Conservation (phyloP, 345 rosid species). For the Crucihimalaya himalaica region DNA sequence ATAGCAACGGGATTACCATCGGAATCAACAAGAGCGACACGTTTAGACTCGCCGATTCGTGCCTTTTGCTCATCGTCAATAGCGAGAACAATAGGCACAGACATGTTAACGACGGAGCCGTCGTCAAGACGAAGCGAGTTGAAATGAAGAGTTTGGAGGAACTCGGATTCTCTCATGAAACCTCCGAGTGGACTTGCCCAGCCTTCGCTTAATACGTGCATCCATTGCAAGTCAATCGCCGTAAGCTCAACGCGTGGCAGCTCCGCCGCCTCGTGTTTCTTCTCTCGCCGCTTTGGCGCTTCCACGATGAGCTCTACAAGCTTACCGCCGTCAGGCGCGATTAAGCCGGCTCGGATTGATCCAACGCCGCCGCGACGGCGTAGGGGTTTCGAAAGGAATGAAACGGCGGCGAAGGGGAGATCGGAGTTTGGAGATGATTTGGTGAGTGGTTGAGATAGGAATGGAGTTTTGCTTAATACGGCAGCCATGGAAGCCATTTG, state of each 20-base stretch:
- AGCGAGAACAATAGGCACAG: slow-evolving; percentile 90
- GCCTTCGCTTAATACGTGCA: slow-evolving; percentile 97
- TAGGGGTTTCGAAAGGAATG: slow-evolving; percentile 32
- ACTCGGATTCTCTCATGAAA: slow-evolving; percentile 99
- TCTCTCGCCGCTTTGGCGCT: slow-evolving; percentile 54
- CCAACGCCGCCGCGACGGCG: slow-evolving; percentile 25
- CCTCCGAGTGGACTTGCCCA: slow-evolving; percentile 98
- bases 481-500: slow-evolving; percentile 67
- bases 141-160: slow-evolving; percentile 99
- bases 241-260: slow-evolving; percentile 72
- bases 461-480: slow-evolving; percentile 42
- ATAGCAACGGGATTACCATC: slow-evolving; percentile 67
- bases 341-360: slow-evolving; percentile 52
- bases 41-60: slow-evolving; percentile 59
- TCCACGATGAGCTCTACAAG: slow-evolving; percentile 71
- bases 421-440: slow-evolving; percentile 44
- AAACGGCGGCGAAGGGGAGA: slow-evolving; percentile 47
- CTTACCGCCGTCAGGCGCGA: slow-evolving; percentile 88
- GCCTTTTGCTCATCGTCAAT: slow-evolving; percentile 76
- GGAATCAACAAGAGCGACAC: slow-evolving; percentile 79
- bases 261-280: slow-evolving; percentile 59
- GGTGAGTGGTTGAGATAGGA: slow-evolving; percentile 47
- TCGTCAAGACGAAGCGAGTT: slow-evolving; percentile 87
- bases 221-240: slow-evolving; percentile 80
- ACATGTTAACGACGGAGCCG: slow-evolving; percentile 96